Base-by-base conservation (phyloP, 2,329 filamentous ascomycete genomes). In the Colletotrichum higginsianum region DNA sequence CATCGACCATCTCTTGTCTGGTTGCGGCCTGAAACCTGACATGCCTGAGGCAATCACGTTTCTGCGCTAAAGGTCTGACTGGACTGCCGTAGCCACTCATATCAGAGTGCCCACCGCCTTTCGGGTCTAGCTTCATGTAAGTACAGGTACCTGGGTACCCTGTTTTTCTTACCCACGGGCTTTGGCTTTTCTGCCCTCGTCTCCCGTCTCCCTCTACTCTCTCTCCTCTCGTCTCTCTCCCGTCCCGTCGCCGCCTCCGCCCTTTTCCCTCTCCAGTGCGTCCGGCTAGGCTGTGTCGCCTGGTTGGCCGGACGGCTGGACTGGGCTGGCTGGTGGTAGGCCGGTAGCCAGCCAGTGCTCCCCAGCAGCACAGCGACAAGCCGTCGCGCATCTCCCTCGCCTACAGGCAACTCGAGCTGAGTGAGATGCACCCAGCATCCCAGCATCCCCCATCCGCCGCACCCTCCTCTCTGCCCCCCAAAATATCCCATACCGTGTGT, bases 61-160 rank as follows among this genome's bases (percentile, higher is more conserved):
- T 64, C 56, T 61, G 53, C 63, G 47, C 56, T 66, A 72, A 46
- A 61, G 61, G 67, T 18, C 56, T 73, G 60, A 68, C 64, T 72
- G 67, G 73, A 55, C 52, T 18, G 42, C 57, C 42, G 62, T 53
- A 62, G 71, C 71, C 73, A 74, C 67, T 72, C 73, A 74, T 68
- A 73, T 74, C 73, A 73, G 57, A 30, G 67, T 63, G 61, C 38
- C 67, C 73, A 73, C 73, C 52, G 71, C 71, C 57, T 68, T 73
- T 74, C 65, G 57, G 67, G 71, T 50, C 47, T 73, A 73, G 71
- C 65, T 55, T 30, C 65, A 68, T n/a, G 67, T 62, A 74, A 74
- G 73, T 74, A 73, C 71, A 35, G 73, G 73, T 73, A 74, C 66
- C 67, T 70, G 46, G 23, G 63, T 71, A 70, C 71, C 71, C 57